Conservation (phyloP, 345 rosid species). For the Fremontodendron californicum region DNA sequence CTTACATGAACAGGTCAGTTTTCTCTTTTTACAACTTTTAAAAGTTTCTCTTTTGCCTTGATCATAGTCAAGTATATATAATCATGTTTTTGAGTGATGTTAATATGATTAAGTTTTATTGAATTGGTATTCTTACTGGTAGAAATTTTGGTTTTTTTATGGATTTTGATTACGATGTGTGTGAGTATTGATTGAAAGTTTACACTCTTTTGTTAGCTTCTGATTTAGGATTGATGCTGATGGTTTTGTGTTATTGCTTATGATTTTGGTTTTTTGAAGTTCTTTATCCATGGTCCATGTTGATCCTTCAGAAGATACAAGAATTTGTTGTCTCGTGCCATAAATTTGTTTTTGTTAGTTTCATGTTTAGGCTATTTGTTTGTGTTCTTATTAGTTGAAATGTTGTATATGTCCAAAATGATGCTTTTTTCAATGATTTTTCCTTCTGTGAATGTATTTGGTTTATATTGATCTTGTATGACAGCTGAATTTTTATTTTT, state of each 20-base stretch:
- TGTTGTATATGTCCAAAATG: neutral
- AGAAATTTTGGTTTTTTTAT: neutral
- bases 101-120: neutral
- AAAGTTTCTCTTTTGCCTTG: neutral
- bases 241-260: neutral
- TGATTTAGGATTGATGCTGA: neutral
- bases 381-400: neutral
- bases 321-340: conserved; percentile 8
- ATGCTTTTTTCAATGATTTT: neutral
- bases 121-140: neutral
- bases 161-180: neutral
- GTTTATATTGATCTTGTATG: neutral
- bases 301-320: neutral
- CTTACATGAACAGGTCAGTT: conserved; percentile 22
- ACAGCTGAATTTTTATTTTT: neutral
- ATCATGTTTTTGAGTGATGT: conserved; percentile 1
- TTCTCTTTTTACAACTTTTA: neutral
- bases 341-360: neutral
- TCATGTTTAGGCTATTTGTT: neutral
- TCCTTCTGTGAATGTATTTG: neutral
- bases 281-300: neutral
- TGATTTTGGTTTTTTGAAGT: neutral
- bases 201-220: conserved; percentile 6
- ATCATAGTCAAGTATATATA: neutral
- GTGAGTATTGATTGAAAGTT: neutral